Evolutionary conservation across 208 protist species (phyloP).

Genomic region (Trypanosoma melophagium): DNA sequence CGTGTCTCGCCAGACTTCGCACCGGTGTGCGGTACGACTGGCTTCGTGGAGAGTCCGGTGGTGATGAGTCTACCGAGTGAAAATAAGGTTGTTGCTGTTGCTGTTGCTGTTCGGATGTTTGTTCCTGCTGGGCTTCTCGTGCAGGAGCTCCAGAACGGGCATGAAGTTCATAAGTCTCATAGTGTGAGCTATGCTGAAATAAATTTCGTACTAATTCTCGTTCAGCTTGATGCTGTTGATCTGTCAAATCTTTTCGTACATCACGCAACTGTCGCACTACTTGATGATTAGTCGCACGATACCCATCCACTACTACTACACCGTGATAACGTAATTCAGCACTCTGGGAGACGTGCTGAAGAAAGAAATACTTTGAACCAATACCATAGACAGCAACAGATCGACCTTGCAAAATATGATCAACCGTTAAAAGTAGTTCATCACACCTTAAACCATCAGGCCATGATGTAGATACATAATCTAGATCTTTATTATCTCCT

Average conservation of each 20-base stretch:
- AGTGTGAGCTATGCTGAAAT: neutral
- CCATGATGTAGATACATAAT: constrained; percentile 33
- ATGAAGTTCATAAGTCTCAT: constrained; percentile 3
- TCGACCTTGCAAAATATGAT: constrained; percentile 74
- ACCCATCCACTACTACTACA: constrained; percentile 49
- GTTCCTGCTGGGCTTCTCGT: constrained; percentile 1
- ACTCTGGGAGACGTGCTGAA: constrained; percentile 64
- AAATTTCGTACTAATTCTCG: constrained; percentile 2
- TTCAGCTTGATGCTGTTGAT: constrained; percentile 2
- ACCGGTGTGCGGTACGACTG: constrained; percentile 22
- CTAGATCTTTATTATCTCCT: neutral
- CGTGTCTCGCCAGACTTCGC: neutral
- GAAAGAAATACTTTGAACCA: constrained; percentile 77
- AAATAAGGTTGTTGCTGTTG: neutral
- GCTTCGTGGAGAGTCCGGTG: constrained; percentile 3
- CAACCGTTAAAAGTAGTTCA: constrained; percentile 64
- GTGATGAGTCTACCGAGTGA: constrained; percentile 1
- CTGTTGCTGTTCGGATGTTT: neutral
- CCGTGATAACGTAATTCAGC: constrained; percentile 42
- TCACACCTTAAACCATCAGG: constrained; percentile 47
- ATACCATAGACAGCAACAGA: constrained; percentile 79
- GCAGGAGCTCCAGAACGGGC: constrained; percentile 7
- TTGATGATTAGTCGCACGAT: constrained; percentile 12
- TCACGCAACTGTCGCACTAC: constrained; percentile 22
- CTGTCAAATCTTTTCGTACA: constrained; percentile 3